A percentile compares a stretch with the other conserved stretches of the same genome.
Evolutionary conservation across 2,329 filamentous ascomycete species (phyloP).

Genomic region (Trichoderma pleuroti): DNA sequence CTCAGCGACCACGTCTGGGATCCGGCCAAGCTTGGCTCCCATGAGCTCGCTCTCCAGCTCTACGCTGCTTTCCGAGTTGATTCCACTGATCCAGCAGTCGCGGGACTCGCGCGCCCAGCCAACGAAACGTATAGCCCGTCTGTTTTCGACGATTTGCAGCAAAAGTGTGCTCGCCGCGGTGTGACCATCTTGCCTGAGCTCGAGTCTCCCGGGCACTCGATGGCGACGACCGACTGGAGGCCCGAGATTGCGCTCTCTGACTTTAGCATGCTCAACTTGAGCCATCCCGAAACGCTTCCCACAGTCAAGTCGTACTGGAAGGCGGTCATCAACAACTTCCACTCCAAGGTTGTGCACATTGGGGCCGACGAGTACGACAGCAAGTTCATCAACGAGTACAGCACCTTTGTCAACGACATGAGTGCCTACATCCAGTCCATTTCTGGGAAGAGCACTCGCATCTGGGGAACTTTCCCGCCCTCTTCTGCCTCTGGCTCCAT

Average conservation of each 20-base stretch:
- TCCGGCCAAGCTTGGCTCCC: conserved; percentile 46
- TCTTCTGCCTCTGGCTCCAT: conserved; percentile 4
- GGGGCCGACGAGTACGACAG: conserved; percentile 53
- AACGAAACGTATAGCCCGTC: conserved; percentile 27
- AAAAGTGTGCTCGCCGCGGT: conserved; percentile 47
- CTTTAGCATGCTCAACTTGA: conserved; percentile 41
- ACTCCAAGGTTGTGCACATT: conserved; percentile 52
- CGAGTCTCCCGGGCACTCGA: conserved; percentile 51
- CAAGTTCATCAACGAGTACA: conserved; percentile 46
- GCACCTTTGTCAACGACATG: conserved; percentile 43
- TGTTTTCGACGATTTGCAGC: conserved; percentile 48
- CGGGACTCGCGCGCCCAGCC: conserved; percentile 44
- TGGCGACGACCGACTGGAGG: conserved; percentile 54
- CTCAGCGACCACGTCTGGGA: conserved; percentile 49
- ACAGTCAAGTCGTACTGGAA: conserved; percentile 50
- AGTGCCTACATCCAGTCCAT: conserved; percentile 45
- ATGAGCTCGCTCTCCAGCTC: conserved; percentile 44
- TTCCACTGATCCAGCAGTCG: conserved; percentile 28
- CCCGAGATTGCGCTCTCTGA: conserved; percentile 47
- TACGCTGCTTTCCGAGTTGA: conserved; percentile 44
- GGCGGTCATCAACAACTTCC: conserved; percentile 53
- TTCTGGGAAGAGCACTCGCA: conserved; percentile 44
- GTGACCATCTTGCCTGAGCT: conserved; percentile 54
- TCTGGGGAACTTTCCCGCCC: conserved; percentile 47
- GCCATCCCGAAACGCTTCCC: conserved; percentile 50